These are phyloP conservation scores for Apiotrichum brassicae DNA, from an alignment of 1,284 basidiomycete species.

Conservation along the genomic window DNA sequence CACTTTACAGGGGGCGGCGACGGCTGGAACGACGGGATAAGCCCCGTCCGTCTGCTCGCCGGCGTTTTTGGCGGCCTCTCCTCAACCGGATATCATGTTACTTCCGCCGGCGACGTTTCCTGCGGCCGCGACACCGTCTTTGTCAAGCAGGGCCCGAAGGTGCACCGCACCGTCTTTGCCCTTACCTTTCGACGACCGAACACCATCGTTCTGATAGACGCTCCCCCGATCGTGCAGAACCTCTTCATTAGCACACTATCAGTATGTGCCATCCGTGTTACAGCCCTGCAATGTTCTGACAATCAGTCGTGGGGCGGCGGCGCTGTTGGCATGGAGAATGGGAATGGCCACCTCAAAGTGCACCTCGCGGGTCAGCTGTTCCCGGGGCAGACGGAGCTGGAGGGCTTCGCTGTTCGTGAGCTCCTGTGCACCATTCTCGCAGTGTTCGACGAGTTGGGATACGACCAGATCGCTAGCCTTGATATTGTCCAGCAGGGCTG, in stretches of 20 bases:
- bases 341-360: not conserved
- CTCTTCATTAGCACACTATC: conserved; percentile 16
- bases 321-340: not conserved
- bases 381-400: not conserved
- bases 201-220: conserved; percentile 33
- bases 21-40: conserved; percentile 23
- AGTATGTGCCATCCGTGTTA: not conserved
- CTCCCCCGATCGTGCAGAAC: conserved; percentile 23
- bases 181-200: conserved; percentile 26
- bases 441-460: conserved; percentile 31
- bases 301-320: not conserved
- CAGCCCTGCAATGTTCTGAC: not conserved
- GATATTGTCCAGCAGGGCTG: conserved; percentile 16
- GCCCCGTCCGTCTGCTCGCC: conserved; percentile 25
- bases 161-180: conserved; percentile 29
- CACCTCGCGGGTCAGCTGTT: not conserved
- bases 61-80: conserved; percentile 22
- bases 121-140: conserved; percentile 28
- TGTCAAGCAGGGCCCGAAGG: conserved; percentile 23
- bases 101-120: not conserved
- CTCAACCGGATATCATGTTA: conserved; percentile 25
- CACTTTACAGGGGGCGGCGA: conserved; percentile 25
- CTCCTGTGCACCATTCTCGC: conserved; percentile 16
- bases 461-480: conserved; percentile 30
- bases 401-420: not conserved